Evolutionary conservation across 176 grass and related monocot genomes (phyloP).

Genomic region (Pharus latifolius): DNA sequence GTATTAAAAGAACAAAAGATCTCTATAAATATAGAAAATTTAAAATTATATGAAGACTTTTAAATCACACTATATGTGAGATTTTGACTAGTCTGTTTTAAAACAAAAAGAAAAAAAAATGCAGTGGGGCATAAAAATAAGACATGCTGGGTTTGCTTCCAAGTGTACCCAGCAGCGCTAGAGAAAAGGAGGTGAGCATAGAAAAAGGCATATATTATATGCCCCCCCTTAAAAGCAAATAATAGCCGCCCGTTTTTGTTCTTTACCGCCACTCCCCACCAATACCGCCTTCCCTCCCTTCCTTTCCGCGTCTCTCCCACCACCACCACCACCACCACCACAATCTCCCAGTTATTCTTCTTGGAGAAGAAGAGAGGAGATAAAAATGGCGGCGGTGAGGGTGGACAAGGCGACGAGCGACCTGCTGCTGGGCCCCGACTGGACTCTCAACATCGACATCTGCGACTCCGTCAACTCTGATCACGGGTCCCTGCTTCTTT

Average conservation of each 20-base stretch:
- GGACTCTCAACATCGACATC: conserved; percentile 92
- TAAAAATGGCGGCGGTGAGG: conserved; percentile 30
- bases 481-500: conserved; percentile 33
- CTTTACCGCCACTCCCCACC: not conserved
- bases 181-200: too few species aligned
- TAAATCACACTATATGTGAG: too few species aligned
- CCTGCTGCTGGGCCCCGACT: conserved; percentile 76
- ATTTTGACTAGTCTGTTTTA: too few species aligned
- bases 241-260: conserved; percentile 14
- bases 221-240: not conserved
- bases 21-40: too few species aligned
- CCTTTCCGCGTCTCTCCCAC: not conserved
- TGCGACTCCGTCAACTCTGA: conserved; percentile 70
- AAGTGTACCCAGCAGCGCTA: too few species aligned
- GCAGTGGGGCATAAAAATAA: too few species aligned
- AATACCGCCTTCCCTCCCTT: not conserved
- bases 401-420: conserved; percentile 94
- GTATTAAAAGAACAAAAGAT: too few species aligned
- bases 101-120: too few species aligned
- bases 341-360: not conserved
- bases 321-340: not conserved
- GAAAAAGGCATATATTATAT: not conserved
- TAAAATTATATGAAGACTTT: too few species aligned
- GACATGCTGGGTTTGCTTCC: too few species aligned
- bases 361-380: not conserved